Conservation (phyloP, 1,139 yeast species). For the Debaryomyces robertsiae region DNA sequence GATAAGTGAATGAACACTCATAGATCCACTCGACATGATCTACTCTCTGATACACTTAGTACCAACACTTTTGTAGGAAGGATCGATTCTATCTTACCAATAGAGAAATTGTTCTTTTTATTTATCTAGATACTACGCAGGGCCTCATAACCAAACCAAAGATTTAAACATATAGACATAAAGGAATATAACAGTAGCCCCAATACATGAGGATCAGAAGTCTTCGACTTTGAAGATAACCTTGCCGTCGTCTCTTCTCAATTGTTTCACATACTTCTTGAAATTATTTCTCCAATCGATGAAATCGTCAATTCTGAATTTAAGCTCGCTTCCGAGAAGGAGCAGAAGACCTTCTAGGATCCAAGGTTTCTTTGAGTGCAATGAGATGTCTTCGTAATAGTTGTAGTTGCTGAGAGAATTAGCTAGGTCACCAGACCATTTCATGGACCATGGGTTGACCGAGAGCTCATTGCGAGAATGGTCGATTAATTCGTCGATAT, state of each 20-base stretch:
- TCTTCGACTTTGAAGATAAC: conserved; percentile 42
- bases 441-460: conserved; percentile 33
- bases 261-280: conserved; percentile 26
- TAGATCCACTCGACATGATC: conserved; percentile 22
- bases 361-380: conserved; percentile 34
- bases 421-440: conserved; percentile 36
- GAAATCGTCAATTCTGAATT: conserved; percentile 33
- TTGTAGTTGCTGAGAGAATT: conserved; percentile 38
- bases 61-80: not conserved
- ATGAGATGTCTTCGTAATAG: conserved; percentile 38
- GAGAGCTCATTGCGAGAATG: conserved; percentile 17
- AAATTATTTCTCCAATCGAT: conserved; percentile 45
- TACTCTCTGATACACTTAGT: conserved; percentile 1
- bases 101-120: conserved; percentile 1
- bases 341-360: conserved; percentile 35
- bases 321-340: conserved; percentile 30
- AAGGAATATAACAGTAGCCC: not conserved
- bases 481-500: conserved; percentile 32
- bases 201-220: conserved; percentile 23
- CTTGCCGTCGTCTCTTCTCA: conserved; percentile 38
- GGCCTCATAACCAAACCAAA: conserved; percentile 1
- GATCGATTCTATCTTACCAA: not conserved
- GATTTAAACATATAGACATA: not conserved
- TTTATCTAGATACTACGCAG: not conserved
- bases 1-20: conserved; percentile 33